Evolutionary conservation across 805 yeast species (phyloP).

Genomic region (Candida vaughaniae): DNA sequence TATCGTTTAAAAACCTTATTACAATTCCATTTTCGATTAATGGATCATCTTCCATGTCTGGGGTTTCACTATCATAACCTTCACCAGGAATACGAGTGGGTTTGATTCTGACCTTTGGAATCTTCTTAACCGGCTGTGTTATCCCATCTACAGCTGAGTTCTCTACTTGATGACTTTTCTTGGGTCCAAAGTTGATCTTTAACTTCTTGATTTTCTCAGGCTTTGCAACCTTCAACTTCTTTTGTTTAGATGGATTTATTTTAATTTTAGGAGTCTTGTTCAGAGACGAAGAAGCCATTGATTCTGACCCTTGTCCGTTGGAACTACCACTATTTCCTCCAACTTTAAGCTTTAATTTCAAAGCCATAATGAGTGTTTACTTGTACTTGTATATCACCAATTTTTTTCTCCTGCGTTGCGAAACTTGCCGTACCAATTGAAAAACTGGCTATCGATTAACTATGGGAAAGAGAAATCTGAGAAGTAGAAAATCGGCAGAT

Average conservation of each 20-base stretch:
- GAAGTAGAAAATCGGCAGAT: neutral
- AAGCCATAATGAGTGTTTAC: too few species aligned
- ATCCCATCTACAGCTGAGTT: conserved; percentile 6
- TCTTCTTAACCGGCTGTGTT: conserved; percentile 13
- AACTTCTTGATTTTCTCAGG: conserved; percentile 24
- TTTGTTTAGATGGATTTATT: conserved; percentile 20
- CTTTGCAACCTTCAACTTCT: conserved; percentile 8
- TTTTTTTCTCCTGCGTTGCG: neutral
- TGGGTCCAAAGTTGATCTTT: conserved; percentile 16
- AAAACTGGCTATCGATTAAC: too few species aligned
- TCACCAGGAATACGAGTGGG: conserved; percentile 82
- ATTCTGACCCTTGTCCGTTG: neutral
- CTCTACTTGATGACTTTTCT: conserved; percentile 7
- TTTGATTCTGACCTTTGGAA: conserved; percentile 52
- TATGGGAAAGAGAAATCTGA: conserved; percentile 5
- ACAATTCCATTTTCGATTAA: conserved; percentile 83
- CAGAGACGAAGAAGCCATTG: neutral
- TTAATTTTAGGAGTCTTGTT: conserved; percentile 14
- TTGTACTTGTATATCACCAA: too few species aligned
- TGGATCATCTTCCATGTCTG: conserved; percentile 94
- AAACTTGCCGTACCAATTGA: neutral
- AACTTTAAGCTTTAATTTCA: conserved; percentile 23
- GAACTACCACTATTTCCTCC: conserved; percentile 3
- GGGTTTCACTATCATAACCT: conserved; percentile 96
- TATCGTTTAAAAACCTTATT: conserved; percentile 68